A percentile compares a stretch with the other conserved stretches of the same genome.
These are phyloP conservation scores for Apostasia ramifera DNA, from an alignment of 106 monocot genomes.

Conservation along the genomic window DNA sequence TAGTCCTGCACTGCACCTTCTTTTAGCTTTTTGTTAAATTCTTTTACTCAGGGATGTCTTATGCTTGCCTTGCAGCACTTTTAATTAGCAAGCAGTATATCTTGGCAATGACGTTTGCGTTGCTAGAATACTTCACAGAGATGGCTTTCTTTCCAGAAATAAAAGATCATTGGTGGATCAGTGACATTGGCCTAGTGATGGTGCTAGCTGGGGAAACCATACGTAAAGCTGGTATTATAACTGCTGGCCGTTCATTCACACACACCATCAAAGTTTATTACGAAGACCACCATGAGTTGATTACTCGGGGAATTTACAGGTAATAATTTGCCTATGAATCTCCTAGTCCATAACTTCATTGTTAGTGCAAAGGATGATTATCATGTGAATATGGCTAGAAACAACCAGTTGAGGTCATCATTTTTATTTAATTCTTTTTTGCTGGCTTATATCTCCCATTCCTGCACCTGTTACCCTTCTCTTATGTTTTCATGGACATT, in stretches of 20 bases:
- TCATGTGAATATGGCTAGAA: background rate
- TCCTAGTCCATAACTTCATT: background rate
- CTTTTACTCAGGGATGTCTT: background rate
- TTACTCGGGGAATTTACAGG: conserved; percentile 94
- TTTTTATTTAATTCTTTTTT: no score
- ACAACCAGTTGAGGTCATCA: no score
- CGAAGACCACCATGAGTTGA: conserved; percentile 58
- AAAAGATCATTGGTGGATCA: conserved; percentile 62
- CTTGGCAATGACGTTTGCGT: conserved; percentile 71
- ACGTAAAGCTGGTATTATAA: conserved; percentile 72
- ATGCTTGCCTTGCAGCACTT: conserved; percentile 57
- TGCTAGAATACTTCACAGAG: conserved; percentile 74
- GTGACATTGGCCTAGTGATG: conserved; percentile 62
- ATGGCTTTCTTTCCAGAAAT: conserved; percentile 47
- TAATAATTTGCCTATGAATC: conserved; percentile 14
- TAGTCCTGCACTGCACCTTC: background rate
- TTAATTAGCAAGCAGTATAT: conserved; percentile 81
- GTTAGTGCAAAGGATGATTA: background rate
- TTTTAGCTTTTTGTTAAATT: background rate
- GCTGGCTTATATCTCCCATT: no score
- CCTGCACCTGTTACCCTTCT: no score
- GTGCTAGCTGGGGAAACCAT: conserved; percentile 66
- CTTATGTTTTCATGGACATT: no score
- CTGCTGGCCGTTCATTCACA: conserved; percentile 78
- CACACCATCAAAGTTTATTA: conserved; percentile 68